Evolutionary conservation across 2,329 filamentous ascomycete genomes (phyloP).

Genomic region (Cladosporium sp.): DNA sequence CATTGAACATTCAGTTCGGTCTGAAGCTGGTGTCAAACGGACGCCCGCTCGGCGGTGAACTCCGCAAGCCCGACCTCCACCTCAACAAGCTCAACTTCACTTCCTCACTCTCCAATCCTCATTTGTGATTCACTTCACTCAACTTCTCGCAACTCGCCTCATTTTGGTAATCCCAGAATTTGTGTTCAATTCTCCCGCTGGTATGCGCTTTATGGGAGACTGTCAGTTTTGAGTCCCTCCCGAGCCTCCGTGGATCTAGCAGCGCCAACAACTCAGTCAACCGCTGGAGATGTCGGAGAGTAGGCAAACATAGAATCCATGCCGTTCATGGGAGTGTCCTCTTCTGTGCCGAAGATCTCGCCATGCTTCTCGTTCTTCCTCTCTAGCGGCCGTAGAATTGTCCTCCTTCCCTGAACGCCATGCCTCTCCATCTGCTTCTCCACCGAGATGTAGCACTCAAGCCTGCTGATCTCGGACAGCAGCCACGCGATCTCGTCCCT

Average conservation of each 20-base stretch:
- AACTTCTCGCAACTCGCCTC: background rate
- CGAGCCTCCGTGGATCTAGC: background rate
- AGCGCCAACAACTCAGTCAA: background rate
- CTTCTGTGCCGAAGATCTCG: background rate
- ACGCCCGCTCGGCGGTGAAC: background rate
- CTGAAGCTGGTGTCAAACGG: background rate
- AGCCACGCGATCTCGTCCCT: slow-evolving; percentile 15
- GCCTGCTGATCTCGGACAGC: slow-evolving; percentile 10
- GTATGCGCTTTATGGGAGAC: background rate
- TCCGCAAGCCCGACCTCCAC: background rate
- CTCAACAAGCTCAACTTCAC: background rate
- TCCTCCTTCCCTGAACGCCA: background rate
- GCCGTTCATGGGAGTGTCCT: background rate
- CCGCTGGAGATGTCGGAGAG: background rate
- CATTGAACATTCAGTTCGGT: background rate
- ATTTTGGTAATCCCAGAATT: background rate
- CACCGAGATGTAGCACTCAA: slow-evolving; percentile 11
- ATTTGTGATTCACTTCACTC: background rate
- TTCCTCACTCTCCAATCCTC: background rate
- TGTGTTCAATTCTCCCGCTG: background rate
- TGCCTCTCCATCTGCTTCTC: slow-evolving; percentile 5
- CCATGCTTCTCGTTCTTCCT: background rate
- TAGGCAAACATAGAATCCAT: background rate
- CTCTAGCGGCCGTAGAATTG: slow-evolving; percentile 6
- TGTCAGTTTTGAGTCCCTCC: background rate